Evolutionary conservation across 768 basidiomycete genomes (phyloP), one percentile per base, ranked within the genome.

Genomic region (Lentinus tigrinus): DNA sequence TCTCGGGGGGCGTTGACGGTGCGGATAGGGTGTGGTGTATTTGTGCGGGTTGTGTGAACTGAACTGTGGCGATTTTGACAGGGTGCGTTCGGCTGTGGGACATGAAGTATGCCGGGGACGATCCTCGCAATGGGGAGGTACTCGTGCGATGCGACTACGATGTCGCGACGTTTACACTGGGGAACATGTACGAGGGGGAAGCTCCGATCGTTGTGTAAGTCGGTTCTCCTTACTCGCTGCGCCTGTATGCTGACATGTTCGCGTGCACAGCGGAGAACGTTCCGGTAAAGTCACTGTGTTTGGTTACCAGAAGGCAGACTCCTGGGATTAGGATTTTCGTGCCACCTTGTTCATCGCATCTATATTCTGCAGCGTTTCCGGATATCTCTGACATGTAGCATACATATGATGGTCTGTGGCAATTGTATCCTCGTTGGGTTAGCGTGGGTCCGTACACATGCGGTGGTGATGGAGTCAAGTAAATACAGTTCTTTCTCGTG

Each of bases 31-130:
- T 37, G 19, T 13, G 65, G 11, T 42, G 11, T 40, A 11, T 46
- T 43, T 17, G 42, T 19, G 24, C 16, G 3, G 31, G 31, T 14
- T 37, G 38, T 40, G 4, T 24, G 23, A 31, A 42, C 46, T 47
- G 16, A 26, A 44, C 19, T 21, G 47, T 68, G 36, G 60, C 27
- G 40, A 43, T 34, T 36, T 37, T 26, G 57, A 2, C 65, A 89
- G 88, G 88, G n/a, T 87, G 85, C 65, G 79, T 91, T 10, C 77
- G 87, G 26, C 62, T 88, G 36, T 91, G 88, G 88, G 80, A 89
- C 64, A 79, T 84, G 6, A 70, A 74, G 24, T 66, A 72, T n/a
- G 74, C 81, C 1, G 63, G 62, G 1, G 65, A 69, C 7, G 71
- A 76, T 50, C 65, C 69, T 3, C 56, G 62, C 3, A 83, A 85